These are phyloP conservation scores for Bryum argenteum DNA, from an alignment of 225 moss, liverwort and hornwort species.

Conservation along the genomic window DNA sequence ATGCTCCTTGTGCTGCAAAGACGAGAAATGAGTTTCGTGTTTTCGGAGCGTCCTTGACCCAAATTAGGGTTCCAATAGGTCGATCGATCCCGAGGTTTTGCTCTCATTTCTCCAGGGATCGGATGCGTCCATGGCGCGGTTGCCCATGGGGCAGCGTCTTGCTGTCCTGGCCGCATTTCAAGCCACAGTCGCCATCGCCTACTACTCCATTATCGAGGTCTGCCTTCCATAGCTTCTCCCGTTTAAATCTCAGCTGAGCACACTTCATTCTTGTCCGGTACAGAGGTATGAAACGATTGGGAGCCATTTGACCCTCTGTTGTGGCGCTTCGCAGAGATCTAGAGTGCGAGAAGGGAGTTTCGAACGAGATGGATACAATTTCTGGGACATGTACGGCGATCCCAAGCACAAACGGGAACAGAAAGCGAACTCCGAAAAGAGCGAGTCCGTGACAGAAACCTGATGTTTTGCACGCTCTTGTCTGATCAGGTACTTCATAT, in stretches of 20 bases:
- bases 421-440: conserved; percentile 17
- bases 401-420: conserved; percentile 49
- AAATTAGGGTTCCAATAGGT: not conserved
- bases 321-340: conserved; percentile 40
- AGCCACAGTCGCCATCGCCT: conserved; percentile 45
- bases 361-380: conserved; percentile 52
- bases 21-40: too few species aligned
- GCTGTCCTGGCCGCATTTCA: conserved; percentile 56
- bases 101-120: not conserved
- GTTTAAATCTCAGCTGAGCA: too few species aligned
- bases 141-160: conserved; percentile 52
- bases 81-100: not conserved
- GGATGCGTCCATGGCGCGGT: conserved; percentile 34
- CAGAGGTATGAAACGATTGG: not conserved
- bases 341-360: conserved; percentile 61
- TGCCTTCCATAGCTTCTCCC: not conserved
- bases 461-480: not conserved
- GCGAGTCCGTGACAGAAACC: conserved; percentile 14
- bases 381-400: conserved; percentile 57
- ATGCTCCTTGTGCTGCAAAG: too few species aligned
- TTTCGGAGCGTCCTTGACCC: too few species aligned
- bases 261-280: not conserved
- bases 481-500: not conserved
- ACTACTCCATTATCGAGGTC: conserved; percentile 61
- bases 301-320: conserved; percentile 3